Conservation (phyloP, 1,139 yeast species). For the Waltiozyma solani region DNA sequence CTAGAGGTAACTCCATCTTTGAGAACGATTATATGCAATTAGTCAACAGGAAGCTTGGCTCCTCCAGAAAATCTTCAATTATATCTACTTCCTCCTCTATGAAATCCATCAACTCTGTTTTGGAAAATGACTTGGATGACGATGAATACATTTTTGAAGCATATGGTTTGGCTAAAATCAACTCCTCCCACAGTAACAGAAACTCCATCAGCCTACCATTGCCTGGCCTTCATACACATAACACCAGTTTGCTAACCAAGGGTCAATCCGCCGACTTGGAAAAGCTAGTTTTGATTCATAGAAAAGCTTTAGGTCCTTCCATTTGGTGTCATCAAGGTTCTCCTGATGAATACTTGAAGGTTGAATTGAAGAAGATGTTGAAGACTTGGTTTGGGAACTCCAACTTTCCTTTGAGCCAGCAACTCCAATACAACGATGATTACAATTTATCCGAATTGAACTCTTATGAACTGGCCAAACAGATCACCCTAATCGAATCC, state of each 20-base stretch:
- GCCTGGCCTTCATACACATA: constrained; percentile 22
- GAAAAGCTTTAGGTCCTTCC: constrained; percentile 14
- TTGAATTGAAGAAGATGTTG: constrained; percentile 22
- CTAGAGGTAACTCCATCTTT: constrained; percentile 1
- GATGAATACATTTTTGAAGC: constrained; percentile 28
- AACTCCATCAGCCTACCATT: constrained; percentile 24
- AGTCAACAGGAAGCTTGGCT: constrained; percentile 31
- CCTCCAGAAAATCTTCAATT: constrained; percentile 18
- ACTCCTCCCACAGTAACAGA: constrained; percentile 16
- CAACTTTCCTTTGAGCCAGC: constrained; percentile 12
- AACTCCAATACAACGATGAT: constrained; percentile 10
- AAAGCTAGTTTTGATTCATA: constrained; percentile 19
- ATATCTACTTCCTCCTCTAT: constrained; percentile 22
- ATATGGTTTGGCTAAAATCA: constrained; percentile 26
- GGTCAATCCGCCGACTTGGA: constrained; percentile 23
- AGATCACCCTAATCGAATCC: constrained; percentile 73
- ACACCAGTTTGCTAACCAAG: constrained; percentile 22
- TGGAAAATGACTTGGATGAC: constrained; percentile 21
- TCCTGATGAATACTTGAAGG: constrained; percentile 8
- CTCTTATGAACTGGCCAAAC: constrained; percentile 77
- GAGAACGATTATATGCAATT: constrained; percentile 26
- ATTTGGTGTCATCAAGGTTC: constrained; percentile 9
- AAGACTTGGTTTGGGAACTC: constrained; percentile 29
- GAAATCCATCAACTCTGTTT: constrained; percentile 20
- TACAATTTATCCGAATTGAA: constrained; percentile 58